phyloP scores from a whole-genome alignment of 495 filamentous ascomycete species.

The Penicillium longicatenatum region DNA sequence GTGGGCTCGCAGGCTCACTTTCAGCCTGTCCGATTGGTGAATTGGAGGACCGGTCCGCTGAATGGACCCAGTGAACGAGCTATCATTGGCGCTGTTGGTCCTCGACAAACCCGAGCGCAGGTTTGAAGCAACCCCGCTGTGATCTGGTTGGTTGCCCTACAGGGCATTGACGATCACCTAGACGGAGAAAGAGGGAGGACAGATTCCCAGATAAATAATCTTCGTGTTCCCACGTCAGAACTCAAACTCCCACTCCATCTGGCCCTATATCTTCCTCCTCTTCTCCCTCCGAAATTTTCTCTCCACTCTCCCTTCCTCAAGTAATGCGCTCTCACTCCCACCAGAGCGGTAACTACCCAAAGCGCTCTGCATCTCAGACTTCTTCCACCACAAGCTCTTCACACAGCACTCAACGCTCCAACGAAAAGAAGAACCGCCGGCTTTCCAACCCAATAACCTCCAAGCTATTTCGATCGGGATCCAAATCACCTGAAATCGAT shows the following conservation, averaged over 20 bases:
- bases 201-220: constrained; percentile 9
- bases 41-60: constrained; percentile 16
- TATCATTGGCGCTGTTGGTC: constrained; percentile 12
- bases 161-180: not conserved
- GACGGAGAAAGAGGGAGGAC: constrained; percentile 2
- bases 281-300: not conserved
- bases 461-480: constrained; percentile 18
- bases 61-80: constrained; percentile 1
- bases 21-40: constrained; percentile 17
- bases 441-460: constrained; percentile 18
- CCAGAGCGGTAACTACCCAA: constrained; percentile 15
- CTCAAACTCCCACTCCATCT: constrained; percentile 2
- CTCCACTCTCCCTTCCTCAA: constrained; percentile 2
- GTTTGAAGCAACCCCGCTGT: constrained; percentile 7
- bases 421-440: constrained; percentile 19
- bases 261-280: not conserved
- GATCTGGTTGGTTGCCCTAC: constrained; percentile 34
- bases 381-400: constrained; percentile 27
- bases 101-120: constrained; percentile 5
- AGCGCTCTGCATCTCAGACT: constrained; percentile 29
- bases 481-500: constrained; percentile 26
- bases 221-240: constrained; percentile 12
- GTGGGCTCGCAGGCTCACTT: constrained; percentile 11
- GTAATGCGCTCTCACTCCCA: constrained; percentile 28
- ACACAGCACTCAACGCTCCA: constrained; percentile 17